A percentile compares a stretch with the other conserved stretches of the same genome.
phyloP scores from a whole-genome alignment of 768 basidiomycete species.

The Amanita phalloides region DNA sequence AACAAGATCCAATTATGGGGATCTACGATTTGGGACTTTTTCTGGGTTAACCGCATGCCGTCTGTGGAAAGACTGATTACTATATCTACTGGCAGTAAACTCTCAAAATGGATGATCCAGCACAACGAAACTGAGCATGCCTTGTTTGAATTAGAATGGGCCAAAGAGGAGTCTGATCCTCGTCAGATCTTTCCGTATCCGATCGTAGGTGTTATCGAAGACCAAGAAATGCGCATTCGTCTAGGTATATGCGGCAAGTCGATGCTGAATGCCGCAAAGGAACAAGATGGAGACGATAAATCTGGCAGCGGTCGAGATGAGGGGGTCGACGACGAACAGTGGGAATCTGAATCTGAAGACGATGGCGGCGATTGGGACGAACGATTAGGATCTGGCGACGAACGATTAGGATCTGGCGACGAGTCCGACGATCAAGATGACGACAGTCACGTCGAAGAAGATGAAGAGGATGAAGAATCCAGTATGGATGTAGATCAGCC shows the following conservation, averaged over 20 bases:
- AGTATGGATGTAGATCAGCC: neutral
- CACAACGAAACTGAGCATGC: constrained; percentile 23
- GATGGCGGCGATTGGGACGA: neutral
- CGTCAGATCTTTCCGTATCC: constrained; percentile 17
- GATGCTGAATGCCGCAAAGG: neutral
- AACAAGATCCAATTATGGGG: constrained; percentile 30
- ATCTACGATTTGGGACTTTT: constrained; percentile 31
- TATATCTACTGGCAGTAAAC: constrained; percentile 23
- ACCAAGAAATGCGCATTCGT: constrained; percentile 9
- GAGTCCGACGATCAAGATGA: neutral
- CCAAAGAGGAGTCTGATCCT: constrained; percentile 25
- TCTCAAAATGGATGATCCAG: constrained; percentile 23
- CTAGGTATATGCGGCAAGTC: neutral
- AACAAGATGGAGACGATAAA: neutral
- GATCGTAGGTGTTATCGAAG: constrained; percentile 15
- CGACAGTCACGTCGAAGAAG: neutral
- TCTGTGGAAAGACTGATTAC: constrained; percentile 8
- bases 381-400: too few relatives aligned
- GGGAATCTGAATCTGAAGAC: neutral
- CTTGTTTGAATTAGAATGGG: constrained; percentile 19
- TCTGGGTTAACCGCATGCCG: constrained; percentile 15
- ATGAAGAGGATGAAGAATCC: neutral
- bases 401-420: too few relatives aligned
- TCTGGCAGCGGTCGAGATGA: neutral
- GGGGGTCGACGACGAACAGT: neutral